These are phyloP conservation scores for Pyricularia grisea DNA, from an alignment of 2,329 filamentous ascomycete genomes.

Conservation along the genomic window DNA sequence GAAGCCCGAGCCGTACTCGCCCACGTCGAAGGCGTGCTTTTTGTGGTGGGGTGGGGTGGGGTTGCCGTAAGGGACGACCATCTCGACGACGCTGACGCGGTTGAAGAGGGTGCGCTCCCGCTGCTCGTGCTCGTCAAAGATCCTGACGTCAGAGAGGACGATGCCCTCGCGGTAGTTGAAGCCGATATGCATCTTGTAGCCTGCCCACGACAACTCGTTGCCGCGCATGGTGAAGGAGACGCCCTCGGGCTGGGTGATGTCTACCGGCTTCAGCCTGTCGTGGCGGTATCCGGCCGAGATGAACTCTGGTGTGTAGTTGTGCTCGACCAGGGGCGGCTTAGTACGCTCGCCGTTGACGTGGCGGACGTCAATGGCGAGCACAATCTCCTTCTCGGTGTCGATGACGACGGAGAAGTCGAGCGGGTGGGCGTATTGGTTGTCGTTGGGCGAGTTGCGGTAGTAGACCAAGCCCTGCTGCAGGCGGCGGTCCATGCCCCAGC, in stretches of 20 bases:
- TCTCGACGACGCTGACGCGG: constrained; percentile 64
- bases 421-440: constrained; percentile 60
- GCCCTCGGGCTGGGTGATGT: constrained; percentile 68
- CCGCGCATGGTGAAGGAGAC: constrained; percentile 59
- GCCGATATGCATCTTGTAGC: constrained; percentile 41
- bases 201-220: constrained; percentile 40
- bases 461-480: constrained; percentile 78
- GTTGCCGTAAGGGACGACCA: constrained; percentile 65
- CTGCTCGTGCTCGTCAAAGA: constrained; percentile 1
- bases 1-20: constrained; percentile 53
- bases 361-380: constrained; percentile 34
- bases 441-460: constrained; percentile 63
- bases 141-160: constrained; percentile 38
- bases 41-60: constrained; percentile 53
- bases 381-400: constrained; percentile 34
- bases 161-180: constrained; percentile 44
- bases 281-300: constrained; percentile 52
- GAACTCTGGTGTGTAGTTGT: constrained; percentile 17
- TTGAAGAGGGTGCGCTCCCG: constrained; percentile 53
- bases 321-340: constrained; percentile 29
- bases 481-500: constrained; percentile 61
- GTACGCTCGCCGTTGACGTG: constrained; percentile 10
- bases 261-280: constrained; percentile 64
- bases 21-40: constrained; percentile 54
- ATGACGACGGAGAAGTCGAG: constrained; percentile 33